phyloP scores from a whole-genome alignment of 495 filamentous ascomycete species.

The Cercophora samala region DNA sequence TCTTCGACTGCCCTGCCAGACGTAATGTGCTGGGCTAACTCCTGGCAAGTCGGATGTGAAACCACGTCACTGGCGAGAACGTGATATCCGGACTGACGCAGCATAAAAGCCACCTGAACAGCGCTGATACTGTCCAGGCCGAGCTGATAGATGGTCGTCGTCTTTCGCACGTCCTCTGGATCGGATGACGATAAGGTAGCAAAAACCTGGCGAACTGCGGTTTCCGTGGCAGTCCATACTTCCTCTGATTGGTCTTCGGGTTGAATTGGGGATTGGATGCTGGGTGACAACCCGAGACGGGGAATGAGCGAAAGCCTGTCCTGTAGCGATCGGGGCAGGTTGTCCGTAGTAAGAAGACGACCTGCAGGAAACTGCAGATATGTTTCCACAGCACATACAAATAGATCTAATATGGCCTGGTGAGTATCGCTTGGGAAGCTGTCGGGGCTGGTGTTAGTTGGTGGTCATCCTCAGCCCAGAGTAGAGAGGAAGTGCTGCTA shows the following conservation, averaged over 20 bases:
- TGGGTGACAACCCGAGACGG: background rate
- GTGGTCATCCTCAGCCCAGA: background rate
- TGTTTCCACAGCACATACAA: slow-evolving; percentile 42
- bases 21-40: slow-evolving; percentile 27
- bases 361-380: slow-evolving; percentile 37
- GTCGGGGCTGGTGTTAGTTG: slow-evolving; percentile 24
- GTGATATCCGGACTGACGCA: slow-evolving; percentile 55
- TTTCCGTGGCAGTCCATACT: slow-evolving; percentile 51
- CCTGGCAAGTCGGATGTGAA: slow-evolving; percentile 51
- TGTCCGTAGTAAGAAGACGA: slow-evolving; percentile 13
- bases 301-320: slow-evolving; percentile 6
- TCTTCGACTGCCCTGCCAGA: background rate
- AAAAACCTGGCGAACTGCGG: slow-evolving; percentile 53
- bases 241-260: slow-evolving; percentile 6
- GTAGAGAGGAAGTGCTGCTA: background rate
- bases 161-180: slow-evolving; percentile 52
- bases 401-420: slow-evolving; percentile 45
- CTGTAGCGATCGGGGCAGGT: slow-evolving; percentile 8
- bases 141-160: slow-evolving; percentile 72
- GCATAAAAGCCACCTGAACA: slow-evolving; percentile 66
- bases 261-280: background rate
- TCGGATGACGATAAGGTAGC: slow-evolving; percentile 52
- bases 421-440: slow-evolving; percentile 41
- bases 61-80: slow-evolving; percentile 67
- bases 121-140: slow-evolving; percentile 87